These are phyloP conservation scores for Tubosaeta brunneosetosa DNA, from an alignment of 768 basidiomycete genomes.

Conservation along the genomic window DNA sequence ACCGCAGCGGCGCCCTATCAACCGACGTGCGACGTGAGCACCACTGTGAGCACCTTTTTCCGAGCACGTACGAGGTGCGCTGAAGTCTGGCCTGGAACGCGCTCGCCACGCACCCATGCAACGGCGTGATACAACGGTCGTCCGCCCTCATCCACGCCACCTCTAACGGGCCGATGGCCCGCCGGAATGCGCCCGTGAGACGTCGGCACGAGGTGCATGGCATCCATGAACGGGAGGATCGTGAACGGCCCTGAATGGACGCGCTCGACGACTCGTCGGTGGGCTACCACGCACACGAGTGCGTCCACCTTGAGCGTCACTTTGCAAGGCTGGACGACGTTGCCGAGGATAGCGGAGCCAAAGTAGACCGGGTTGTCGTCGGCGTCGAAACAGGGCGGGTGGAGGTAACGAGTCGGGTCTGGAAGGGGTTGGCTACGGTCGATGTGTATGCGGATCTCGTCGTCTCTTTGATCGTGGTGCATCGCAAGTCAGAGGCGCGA, in stretches of 20 bases:
- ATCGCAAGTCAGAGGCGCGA: no score
- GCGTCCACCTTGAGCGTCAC: constrained; percentile 1
- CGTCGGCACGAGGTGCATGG: constrained; percentile 3
- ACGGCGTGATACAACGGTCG: neutral
- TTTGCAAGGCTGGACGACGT: constrained; percentile 4
- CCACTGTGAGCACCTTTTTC: neutral
- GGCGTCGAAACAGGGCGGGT: constrained; percentile 6
- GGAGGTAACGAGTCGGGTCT: constrained; percentile 1
- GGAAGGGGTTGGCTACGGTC: neutral
- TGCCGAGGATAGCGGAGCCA: neutral
- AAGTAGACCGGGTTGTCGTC: constrained; percentile 3
- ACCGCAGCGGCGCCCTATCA: neutral
- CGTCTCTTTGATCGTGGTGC: neutral
- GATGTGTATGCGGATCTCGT: constrained; percentile 4
- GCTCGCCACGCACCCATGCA: constrained; percentile 2
- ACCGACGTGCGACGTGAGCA: neutral
- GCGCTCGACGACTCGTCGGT: neutral
- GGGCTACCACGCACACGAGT: neutral
- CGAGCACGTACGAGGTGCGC: constrained; percentile 4
- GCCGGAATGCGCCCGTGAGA: constrained; percentile 1
- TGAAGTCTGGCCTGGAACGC: neutral
- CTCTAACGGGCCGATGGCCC: neutral
- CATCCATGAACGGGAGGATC: constrained; percentile 4
- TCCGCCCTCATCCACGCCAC: constrained; percentile 1
- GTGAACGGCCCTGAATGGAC: constrained; percentile 1